Conservation (phyloP, 805 yeast species). For the Metschnikowia sp. region DNA sequence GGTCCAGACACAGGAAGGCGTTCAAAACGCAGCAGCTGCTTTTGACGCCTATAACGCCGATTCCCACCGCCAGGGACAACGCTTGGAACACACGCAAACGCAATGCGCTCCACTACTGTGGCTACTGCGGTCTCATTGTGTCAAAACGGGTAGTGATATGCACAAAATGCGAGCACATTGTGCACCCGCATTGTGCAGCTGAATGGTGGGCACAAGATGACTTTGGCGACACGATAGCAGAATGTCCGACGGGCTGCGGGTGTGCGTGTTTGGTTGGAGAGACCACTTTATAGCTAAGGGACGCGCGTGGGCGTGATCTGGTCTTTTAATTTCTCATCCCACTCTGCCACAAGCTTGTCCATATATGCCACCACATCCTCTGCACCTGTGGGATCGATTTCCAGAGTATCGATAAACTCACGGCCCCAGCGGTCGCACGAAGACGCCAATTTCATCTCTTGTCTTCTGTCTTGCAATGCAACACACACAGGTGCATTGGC, state of each 20-base stretch:
- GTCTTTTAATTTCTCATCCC: conserved; percentile 73
- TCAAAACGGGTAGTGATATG: conserved; percentile 64
- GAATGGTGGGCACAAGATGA: conserved; percentile 42
- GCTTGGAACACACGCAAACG: conserved; percentile 31
- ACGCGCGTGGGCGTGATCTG: conserved; percentile 60
- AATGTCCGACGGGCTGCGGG: conserved; percentile 20
- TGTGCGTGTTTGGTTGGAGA: conserved; percentile 14
- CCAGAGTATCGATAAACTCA: conserved; percentile 55
- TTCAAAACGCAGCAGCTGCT: conserved; percentile 20
- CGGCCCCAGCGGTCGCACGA: conserved; percentile 62
- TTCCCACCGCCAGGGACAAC: conserved; percentile 21
- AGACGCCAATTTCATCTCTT: conserved; percentile 64
- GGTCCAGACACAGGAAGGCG: conserved; percentile 23
- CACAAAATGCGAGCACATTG: conserved; percentile 68
- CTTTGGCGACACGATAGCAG: conserved; percentile 2
- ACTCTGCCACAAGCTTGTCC: conserved; percentile 52
- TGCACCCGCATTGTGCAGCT: conserved; percentile 75
- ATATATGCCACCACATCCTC: conserved; percentile 66
- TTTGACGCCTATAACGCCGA: conserved; percentile 25
- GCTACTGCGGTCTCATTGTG: conserved; percentile 61
- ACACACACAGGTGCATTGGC: conserved; percentile 74
- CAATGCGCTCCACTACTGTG: conserved; percentile 47
- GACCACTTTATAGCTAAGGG: neutral
- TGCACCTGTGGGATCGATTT: conserved; percentile 61
- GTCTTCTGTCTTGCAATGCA: conserved; percentile 51